These are phyloP conservation scores for Phoma herbarum DNA, from an alignment of 2,329 filamentous ascomycete species.

Conservation along the genomic window DNA sequence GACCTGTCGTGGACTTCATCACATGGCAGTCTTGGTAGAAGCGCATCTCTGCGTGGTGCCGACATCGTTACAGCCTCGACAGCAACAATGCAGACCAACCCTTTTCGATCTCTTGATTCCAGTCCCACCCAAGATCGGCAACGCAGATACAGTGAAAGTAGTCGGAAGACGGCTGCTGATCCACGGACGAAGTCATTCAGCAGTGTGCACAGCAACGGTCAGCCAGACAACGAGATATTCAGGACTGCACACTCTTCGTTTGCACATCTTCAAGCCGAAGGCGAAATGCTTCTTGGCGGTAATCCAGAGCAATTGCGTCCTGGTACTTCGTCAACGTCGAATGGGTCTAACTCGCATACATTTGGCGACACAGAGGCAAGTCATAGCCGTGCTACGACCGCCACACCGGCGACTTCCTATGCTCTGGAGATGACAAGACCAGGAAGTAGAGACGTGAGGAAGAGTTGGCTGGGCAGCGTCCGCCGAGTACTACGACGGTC, in stretches of 20 bases:
- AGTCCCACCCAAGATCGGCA: constrained; percentile 41
- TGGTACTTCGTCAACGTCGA: constrained; percentile 42
- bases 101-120: constrained; percentile 45
- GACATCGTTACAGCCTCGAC: constrained; percentile 37
- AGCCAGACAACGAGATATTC: constrained; percentile 59
- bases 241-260: constrained; percentile 61
- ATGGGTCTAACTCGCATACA: constrained; percentile 36
- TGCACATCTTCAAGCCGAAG: constrained; percentile 60
- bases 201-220: constrained; percentile 50
- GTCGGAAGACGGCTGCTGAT: constrained; percentile 33
- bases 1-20: constrained; percentile 55
- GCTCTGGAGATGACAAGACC: constrained; percentile 31
- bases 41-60: constrained; percentile 56
- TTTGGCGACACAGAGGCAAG: constrained; percentile 36
- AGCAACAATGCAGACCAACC: constrained; percentile 36
- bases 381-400: constrained; percentile 35
- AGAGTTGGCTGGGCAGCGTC: constrained; percentile 51
- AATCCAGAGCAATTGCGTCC: constrained; percentile 46
- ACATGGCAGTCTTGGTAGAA: constrained; percentile 54
- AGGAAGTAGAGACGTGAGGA: constrained; percentile 38
- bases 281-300: constrained; percentile 61
- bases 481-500: constrained; percentile 47
- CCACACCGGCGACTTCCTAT: constrained; percentile 40
- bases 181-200: constrained; percentile 41
- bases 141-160: constrained; percentile 28